Evolutionary conservation across 1,284 basidiomycete species (phyloP), one percentile per base, ranked within the genome.

Genomic region (Cerioporus squamosus): DNA sequence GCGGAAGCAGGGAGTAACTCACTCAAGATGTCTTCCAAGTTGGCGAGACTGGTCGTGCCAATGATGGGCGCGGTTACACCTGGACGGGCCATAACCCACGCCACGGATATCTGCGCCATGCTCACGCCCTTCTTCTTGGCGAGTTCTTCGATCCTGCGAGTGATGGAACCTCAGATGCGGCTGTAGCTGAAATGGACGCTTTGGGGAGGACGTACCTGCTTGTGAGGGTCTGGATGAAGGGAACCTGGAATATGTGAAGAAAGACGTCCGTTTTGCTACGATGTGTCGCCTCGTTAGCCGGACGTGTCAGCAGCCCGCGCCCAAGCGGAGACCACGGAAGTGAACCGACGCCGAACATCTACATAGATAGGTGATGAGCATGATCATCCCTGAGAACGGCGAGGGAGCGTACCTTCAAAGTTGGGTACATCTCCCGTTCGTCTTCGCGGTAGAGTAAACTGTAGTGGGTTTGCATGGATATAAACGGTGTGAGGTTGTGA

Each of bases 381-480:
- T 65, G 44, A 72, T 79, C 4, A 78, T 83, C 29, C 2, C 78
- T 26, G 20, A 26, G 36, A 6, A 36, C 7, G 17, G 18, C 12
- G 31, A n/a, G 17, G 6, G 26, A n/a, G 23, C 20, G 5, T 26
- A 69, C 71, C 66, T 72, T 70, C 17, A 74, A 63, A 0, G 70
- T 70, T 2, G 81, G 80, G 58, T 79, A 76, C 79, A 82, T 81
- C 69, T 82, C 81, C n/a, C 79, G 70, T 63, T 81, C 80, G 60
- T 81, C 80, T 61, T 83, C 81, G 31, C 81, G 74, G 60, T 83
- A 83, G 20, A 75, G 49, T 15, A 77, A 57, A 23, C 62, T 74
- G 65, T 78, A 73, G 55, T 76, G 80, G 68, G 82, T 81, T 62
- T 85, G 83, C 83, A 85, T 84, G 17, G 76, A 77, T 67, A 82